phyloP scores from a whole-genome alignment of 306 rosid genomes.

The Echinosophora koreensis region DNA sequence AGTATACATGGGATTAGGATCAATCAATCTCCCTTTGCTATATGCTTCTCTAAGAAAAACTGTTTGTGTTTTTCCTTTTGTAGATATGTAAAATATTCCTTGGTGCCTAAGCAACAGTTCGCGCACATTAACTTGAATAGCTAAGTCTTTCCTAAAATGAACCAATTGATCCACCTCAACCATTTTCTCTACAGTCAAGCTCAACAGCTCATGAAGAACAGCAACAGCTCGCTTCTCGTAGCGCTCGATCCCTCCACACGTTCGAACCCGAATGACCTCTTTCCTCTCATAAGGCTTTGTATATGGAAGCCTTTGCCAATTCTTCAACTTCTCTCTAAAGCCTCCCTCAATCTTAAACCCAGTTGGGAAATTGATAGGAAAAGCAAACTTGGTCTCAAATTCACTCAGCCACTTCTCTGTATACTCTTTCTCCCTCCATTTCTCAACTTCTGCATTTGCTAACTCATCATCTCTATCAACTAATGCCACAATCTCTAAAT shows the following conservation, averaged over 20 bases:
- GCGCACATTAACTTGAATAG: conserved; percentile 64
- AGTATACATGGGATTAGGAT: conserved; percentile 58
- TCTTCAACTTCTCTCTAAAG: conserved; percentile 70
- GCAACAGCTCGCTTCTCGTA: conserved; percentile 81
- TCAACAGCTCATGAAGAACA: conserved; percentile 81
- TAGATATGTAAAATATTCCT: conserved; percentile 83
- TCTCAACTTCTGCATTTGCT: conserved; percentile 60
- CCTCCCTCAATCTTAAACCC: conserved; percentile 70
- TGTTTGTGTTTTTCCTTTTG: conserved; percentile 63
- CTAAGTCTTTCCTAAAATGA: conserved; percentile 73
- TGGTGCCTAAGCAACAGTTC: conserved; percentile 71
- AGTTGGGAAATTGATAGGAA: conserved; percentile 74
- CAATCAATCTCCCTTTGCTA: conserved; percentile 62
- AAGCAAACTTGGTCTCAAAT: conserved; percentile 72
- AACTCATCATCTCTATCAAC: conserved; percentile 56
- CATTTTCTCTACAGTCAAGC: conserved; percentile 88
- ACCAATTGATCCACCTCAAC: conserved; percentile 77
- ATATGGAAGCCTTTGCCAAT: conserved; percentile 87
- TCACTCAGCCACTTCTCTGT: conserved; percentile 89
- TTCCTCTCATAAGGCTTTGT: conserved; percentile 74
- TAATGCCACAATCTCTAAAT: conserved; percentile 69
- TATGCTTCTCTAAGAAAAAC: conserved; percentile 83
- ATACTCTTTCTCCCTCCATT: conserved; percentile 78
- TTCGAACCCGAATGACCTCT: conserved; percentile 48
- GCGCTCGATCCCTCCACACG: conserved; percentile 65